phyloP scores from a whole-genome alignment of 805 yeast species.

The Barnettozyma vustinii region DNA sequence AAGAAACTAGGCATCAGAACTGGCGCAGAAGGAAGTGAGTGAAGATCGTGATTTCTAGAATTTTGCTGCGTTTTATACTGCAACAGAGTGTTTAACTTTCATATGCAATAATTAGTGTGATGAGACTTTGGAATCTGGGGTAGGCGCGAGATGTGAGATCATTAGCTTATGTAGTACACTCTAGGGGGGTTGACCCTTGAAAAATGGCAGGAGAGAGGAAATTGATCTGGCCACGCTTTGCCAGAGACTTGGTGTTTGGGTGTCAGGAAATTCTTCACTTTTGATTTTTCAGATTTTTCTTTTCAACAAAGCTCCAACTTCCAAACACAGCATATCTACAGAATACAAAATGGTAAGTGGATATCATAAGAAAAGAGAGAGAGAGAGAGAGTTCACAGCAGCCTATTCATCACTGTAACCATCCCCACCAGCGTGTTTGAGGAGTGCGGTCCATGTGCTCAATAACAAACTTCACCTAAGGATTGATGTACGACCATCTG shows the following conservation, averaged over 20 bases:
- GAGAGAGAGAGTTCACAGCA: not conserved
- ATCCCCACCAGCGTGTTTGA: not conserved
- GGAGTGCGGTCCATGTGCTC: not conserved
- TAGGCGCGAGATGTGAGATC: too few species aligned
- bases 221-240: slow-evolving; percentile 1
- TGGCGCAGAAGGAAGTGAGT: not conserved
- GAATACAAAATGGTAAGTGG: slow-evolving; percentile 23
- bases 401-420: not conserved
- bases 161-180: too few species aligned
- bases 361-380: not conserved
- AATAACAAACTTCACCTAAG: not conserved
- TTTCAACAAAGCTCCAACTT: slow-evolving; percentile 9
- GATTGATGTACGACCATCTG: not conserved
- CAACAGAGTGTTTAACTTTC: not conserved
- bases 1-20: slow-evolving; percentile 17
- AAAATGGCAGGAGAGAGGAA: slow-evolving; percentile 1
- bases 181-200: not conserved
- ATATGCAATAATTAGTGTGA: too few species aligned
- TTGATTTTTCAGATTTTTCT: slow-evolving; percentile 23
- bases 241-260: slow-evolving; percentile 8
- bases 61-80: not conserved
- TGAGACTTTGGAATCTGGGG: too few species aligned
- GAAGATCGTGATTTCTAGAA: not conserved
- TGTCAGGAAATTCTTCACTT: slow-evolving; percentile 3
- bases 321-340: slow-evolving; percentile 5